Evolutionary conservation across 352 stramenopile species (phyloP).

Genomic region (Globisporangium polare): DNA sequence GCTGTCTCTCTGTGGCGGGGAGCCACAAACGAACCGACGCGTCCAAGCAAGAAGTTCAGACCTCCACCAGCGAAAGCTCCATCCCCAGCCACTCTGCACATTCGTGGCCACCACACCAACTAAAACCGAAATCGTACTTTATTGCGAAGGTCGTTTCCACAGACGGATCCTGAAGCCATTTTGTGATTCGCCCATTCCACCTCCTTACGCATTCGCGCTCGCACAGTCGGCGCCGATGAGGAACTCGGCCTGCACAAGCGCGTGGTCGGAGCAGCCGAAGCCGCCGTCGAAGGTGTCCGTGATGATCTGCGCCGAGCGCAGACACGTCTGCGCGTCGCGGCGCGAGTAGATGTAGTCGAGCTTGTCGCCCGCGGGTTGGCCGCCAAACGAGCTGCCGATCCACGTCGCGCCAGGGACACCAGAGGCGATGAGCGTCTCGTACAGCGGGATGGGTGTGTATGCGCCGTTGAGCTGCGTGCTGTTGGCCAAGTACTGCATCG

Average conservation of each 20-base stretch:
- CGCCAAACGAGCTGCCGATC: conserved; percentile 55
- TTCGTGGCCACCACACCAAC: no score
- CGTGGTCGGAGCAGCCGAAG: conserved; percentile 64
- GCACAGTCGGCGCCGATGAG: conserved; percentile 32
- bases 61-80: no score
- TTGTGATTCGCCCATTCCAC: background rate
- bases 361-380: conserved; percentile 28
- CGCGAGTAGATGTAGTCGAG: conserved; percentile 72
- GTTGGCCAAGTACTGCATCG: conserved; percentile 41
- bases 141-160: background rate
- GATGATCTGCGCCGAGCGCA: conserved; percentile 39
- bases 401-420: conserved; percentile 43
- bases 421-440: conserved; percentile 50
- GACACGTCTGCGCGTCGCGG: conserved; percentile 37
- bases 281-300: conserved; percentile 40
- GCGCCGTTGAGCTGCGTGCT: conserved; percentile 20
- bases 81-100: no score
- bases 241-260: conserved; percentile 52
- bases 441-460: conserved; percentile 46
- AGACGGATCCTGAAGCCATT: background rate
- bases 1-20: no score
- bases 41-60: no score
- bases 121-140: background rate
- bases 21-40: no score
- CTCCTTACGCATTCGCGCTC: background rate